Percentiles rank a stretch among this genome's conserved stretches.
These are phyloP conservation scores for Kodamaea hsintzibuensis DNA, from an alignment of 805 yeast genomes.

Conservation along the genomic window DNA sequence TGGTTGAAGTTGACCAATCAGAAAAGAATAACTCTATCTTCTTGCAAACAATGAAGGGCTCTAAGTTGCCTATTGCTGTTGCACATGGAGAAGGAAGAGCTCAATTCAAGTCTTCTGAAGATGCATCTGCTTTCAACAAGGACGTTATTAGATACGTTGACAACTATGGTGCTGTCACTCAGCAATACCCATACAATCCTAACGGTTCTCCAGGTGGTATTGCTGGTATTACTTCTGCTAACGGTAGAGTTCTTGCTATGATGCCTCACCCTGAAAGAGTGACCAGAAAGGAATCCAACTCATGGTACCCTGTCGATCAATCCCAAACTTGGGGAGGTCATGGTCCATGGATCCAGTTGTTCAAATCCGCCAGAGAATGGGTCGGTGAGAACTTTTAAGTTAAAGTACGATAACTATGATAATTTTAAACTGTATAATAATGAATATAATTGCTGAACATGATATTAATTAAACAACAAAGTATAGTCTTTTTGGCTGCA, in stretches of 20 bases:
- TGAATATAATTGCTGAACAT: not conserved
- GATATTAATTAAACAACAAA: too few relatives aligned
- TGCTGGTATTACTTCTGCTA: slow-evolving; percentile 85
- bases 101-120: slow-evolving; percentile 51
- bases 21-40: slow-evolving; percentile 64
- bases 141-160: slow-evolving; percentile 81
- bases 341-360: slow-evolving; percentile 95
- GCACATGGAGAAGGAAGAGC: slow-evolving; percentile 99
- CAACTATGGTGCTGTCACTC: slow-evolving; percentile 84
- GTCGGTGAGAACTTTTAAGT: slow-evolving; percentile 49
- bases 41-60: slow-evolving; percentile 89
- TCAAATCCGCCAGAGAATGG: slow-evolving; percentile 93
- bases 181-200: slow-evolving; percentile 89
- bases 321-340: slow-evolving; percentile 68
- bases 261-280: slow-evolving; percentile 99
- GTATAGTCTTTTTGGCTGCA: not conserved
- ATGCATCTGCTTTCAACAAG: slow-evolving; percentile 47
- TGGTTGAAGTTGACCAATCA: slow-evolving; percentile 68
- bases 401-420: slow-evolving; percentile 3
- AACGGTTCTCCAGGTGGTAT: slow-evolving; percentile 94
- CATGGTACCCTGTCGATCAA: slow-evolving; percentile 74
- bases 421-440: not conserved
- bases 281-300: slow-evolving; percentile 81
- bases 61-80: slow-evolving; percentile 91
- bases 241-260: slow-evolving; percentile 95